Evolutionary conservation across 257 asterid genomes (phyloP), one percentile per base, ranked within the genome.

Genomic region (Gentiana straminea): DNA sequence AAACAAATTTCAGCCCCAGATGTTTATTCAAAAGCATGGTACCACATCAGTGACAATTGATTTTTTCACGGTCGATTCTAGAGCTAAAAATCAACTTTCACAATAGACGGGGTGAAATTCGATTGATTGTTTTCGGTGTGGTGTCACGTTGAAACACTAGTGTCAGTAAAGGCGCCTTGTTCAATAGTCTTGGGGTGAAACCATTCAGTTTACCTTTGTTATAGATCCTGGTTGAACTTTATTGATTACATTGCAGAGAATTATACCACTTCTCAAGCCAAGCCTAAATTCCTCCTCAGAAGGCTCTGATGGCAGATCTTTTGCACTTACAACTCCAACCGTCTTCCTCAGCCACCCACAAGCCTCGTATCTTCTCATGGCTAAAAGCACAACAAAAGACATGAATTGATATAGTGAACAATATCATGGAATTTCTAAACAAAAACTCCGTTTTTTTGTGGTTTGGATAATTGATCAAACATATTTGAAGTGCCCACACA

Each of bases 231-330:
- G 84, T 62, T 86, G 94, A 74, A 92, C 73, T 73, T 82, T 88
- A 61, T 92, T 92, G 32, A 92, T 84, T 15, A 64, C 94, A 73
- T 74, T 85, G 77, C 99, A 92, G 15, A 92, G 97, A 60, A 92
- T 76, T 43, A 92, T 88, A 52, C 99, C 99, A 68, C 95, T 92
- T 64, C 97, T 82, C 51, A 92, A 77, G 24, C 91, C 97, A 58
- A 88, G 72, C 70, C 97, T 77, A 67, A 92, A 86, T 64, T 89
- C 97, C 61, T 88, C 99, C 74, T 92, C 99, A 8, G 99, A 86
- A 64, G 97, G 99, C 73, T 92, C 99, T 1, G 94, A 81, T 0
- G 99, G 99, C 64, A 92, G 80, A 77, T 84, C 90, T 73, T 78
- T 92, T 24, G 95, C 91, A 1, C 83, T 93, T 6, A 88, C 95